Base-by-base conservation (phyloP, 495 filamentous ascomycete species). In the Penicillium pancosmium region DNA sequence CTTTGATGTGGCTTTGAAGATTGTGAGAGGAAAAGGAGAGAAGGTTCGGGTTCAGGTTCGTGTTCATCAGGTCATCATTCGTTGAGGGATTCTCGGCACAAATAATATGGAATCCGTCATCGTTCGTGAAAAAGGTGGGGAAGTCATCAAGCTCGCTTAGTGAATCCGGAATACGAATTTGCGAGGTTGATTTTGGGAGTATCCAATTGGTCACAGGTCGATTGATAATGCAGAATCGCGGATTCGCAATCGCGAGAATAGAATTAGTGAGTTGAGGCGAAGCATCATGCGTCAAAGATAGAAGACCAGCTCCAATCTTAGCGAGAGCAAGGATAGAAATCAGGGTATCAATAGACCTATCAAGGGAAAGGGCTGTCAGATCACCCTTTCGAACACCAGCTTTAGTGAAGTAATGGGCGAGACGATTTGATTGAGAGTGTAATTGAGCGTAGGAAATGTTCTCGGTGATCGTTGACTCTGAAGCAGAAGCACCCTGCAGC, bases 231-330 rank as follows among this genome's bases (percentile, higher is more conserved):
- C 81, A 86, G 8, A 81, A 25, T 21, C 54, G 55, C 12, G 86
- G 76, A 4, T 69, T 69, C 2, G 85, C 78, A 47, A 84, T 78
- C 12, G 71, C 38, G 8, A 92, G 57, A 46, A 91, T 86, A 8
- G 73, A 67, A 15, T 72, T 61, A 12, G 87, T 73, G 38, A 86
- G 76, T 25, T 84, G 73, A 3, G 91, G 88, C 0, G 84, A 86
- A n/a, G 77, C 82, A n/a, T 77, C 82, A 11, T 88, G 84, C 1
- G 86, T 78, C 13, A 94, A 72, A 0, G 89, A 88, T 46, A 93
- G 69, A 68, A 93, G 91, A 33, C 86, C 91, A 54, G 85, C 86
- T 9, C 90, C 90, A 12, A 82, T 72, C 57, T 93, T 92, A 4
- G 90, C 65, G 16, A 88, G 80, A 0, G 86, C 91, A 21, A 95